Base-by-base conservation (phyloP, 352 stramenopile species). In the Lagenidium giganteum region DNA sequence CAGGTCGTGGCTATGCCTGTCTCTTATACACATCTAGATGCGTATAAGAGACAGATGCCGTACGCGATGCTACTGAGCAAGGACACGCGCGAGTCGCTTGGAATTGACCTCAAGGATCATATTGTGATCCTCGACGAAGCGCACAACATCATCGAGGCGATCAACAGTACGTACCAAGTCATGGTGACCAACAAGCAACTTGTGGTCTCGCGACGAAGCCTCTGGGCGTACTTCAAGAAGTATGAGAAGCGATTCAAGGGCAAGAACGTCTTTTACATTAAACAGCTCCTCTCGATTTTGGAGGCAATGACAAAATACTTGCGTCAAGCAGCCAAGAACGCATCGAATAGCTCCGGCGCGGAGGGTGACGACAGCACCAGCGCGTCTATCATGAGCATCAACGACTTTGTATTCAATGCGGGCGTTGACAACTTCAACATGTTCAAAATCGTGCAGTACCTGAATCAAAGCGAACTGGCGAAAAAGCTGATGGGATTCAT, bases 91-190 rank as follows among this genome's bases (percentile, higher is more conserved):
- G 83, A 96, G 39, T 94, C 90, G 6, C 42, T 98, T 30, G 85
- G 86, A 0, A 81, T 98, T 17, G 47, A 74, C 11, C 47, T 98
- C 8, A 68, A 92, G 22, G 67, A 80, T 38, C 95, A 82, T 33
- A 84, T 99, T 8, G 82, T 99, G 13, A 74, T 99, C 8, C 86
- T 99, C 30, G 97, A 99, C 61, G 97, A 99, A 63, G 97, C 96
- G 13, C 97, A 99, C 67, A 99, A 99, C 62, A 85, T 99, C 30
- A 78, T 98, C 7, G 95, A 98, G 51, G 88, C 95, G 9, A 85
- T 99, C 45, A 96, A 96, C 54, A 82, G 75, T 47, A 93, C 85
- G 7, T 92, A 97, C 61, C 89, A 83, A 30, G 76, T 91, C 11
- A 50, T 76, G 25, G 71, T 91, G 8, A 73, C 65, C 17, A 89